A percentile compares a stretch with the other conserved stretches of the same genome.
phyloP scores from a whole-genome alignment of 441 rosid species.

The Euphorbia celastroides region DNA sequence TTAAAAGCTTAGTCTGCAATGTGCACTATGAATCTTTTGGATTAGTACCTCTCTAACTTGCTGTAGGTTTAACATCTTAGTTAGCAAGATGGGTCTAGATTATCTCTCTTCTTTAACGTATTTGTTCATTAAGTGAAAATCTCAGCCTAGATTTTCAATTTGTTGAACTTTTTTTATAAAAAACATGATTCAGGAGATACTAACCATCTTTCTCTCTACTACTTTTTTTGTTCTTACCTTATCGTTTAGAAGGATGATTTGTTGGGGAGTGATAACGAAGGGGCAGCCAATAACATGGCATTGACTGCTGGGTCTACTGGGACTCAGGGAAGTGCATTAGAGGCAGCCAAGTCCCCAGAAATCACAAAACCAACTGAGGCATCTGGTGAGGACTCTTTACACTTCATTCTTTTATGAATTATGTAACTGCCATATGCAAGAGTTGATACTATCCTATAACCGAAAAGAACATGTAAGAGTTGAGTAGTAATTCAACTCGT shows the following conservation, averaged over 20 bases:
- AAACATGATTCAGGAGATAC: neutral
- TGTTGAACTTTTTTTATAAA: too few relatives aligned
- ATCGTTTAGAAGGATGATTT: neutral
- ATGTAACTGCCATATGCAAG: neutral
- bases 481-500: too few relatives aligned
- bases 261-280: too few relatives aligned
- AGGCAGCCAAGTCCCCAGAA: neutral
- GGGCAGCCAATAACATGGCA: neutral
- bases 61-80: neutral
- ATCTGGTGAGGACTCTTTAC: neutral
- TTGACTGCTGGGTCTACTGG: neutral
- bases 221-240: too few relatives aligned
- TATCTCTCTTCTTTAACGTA: neutral
- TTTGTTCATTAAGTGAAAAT: neutral
- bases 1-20: too few relatives aligned
- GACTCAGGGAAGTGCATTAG: neutral
- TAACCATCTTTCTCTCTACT: neutral
- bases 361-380: neutral
- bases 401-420: neutral
- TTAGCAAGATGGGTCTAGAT: neutral
- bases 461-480: neutral
- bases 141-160: neutral
- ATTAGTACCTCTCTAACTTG: too few relatives aligned
- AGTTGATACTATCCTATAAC: too few relatives aligned
- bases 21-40: neutral